Evolutionary conservation across 2,329 filamentous ascomycete species (phyloP), one percentile per base, ranked within the genome.

Genomic region (Neofusicoccum umdonicola): DNA sequence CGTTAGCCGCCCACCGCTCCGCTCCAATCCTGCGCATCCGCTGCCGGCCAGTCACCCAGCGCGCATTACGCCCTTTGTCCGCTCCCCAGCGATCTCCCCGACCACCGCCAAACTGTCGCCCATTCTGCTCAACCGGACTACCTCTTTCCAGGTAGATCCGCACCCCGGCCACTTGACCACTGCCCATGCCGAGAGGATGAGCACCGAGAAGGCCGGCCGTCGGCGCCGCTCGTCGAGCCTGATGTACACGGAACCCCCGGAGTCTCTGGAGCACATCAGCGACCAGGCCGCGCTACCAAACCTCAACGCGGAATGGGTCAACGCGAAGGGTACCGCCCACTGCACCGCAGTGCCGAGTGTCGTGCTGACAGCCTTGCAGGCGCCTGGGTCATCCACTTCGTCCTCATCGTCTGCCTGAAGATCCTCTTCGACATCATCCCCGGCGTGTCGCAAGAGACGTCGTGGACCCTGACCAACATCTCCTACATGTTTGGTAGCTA

Each of bases 401-500:
- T 99, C 73, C 83, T 97, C 74, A 99, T 99, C 77, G 83, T 90
- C 66, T 87, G 88, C 74, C 87, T 97, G 76, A 99, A 99, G 82
- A 94, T 99, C 75, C 87, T 99, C 74, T 99, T 94, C 84, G 93
- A 97, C 79, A 94, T 97, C 74, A 90, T 99, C 67, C 95, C 95
- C 17, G 93, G 93, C 70, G 91, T 98, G 71, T 96, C 94, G 39
- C 95, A 98, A 80, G 95, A 99, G 81, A 96, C 93, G 45, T 98
- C 94, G 67, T 99, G 95, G 95, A 99, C 95, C 11, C 84, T 99
- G 71, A 97, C 93, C 79, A 99, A 99, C 80, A 96, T 98, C 79
- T 93, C 93, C 60, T 99, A 99, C 85, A 98, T 98, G 93, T 91
- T 95, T 74, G 93, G 93, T 73, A 97, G 94, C 47, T 99, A 98